These are phyloP conservation scores for Stephanodiscus triporus DNA, from an alignment of 108 stramenopile genomes.

Conservation along the genomic window DNA sequence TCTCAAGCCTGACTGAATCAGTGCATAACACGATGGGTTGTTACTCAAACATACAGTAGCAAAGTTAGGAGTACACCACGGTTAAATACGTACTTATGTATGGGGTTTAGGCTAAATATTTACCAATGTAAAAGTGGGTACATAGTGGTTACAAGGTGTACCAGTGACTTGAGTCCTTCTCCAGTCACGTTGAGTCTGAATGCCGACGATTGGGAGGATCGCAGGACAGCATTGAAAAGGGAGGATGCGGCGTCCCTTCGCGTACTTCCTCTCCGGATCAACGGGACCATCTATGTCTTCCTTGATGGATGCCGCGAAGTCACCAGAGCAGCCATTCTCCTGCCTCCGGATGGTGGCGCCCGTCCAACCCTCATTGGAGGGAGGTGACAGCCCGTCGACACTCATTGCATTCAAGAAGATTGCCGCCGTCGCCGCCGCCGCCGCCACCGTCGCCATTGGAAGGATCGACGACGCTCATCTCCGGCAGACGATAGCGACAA, in stretches of 20 bases:
- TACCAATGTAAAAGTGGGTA: too few relatives aligned
- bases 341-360: constrained; percentile 23
- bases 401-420: neutral
- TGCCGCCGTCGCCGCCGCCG: too few relatives aligned
- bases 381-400: neutral
- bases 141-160: too few relatives aligned
- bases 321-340: constrained; percentile 74
- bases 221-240: constrained; percentile 62
- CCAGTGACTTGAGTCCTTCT: too few relatives aligned
- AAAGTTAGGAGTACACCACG: too few relatives aligned
- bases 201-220: constrained; percentile 49
- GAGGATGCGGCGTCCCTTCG: constrained; percentile 41
- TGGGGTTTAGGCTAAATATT: too few relatives aligned
- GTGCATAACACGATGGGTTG: too few relatives aligned
- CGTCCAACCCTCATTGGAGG: constrained; percentile 1
- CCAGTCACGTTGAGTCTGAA: too few relatives aligned
- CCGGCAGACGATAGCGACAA: constrained; percentile 88
- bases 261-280: constrained; percentile 18
- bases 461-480: constrained; percentile 52
- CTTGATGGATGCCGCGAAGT: constrained; percentile 71
- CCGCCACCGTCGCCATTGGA: constrained; percentile 26
- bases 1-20: too few relatives aligned
- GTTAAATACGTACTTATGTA: too few relatives aligned
- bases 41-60: too few relatives aligned
- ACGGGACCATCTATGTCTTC: constrained; percentile 58